A percentile compares a stretch with the other conserved stretches of the same genome.
These are phyloP conservation scores for Angomonas desouzai DNA, from an alignment of 208 protist genomes.

Conservation along the genomic window DNA sequence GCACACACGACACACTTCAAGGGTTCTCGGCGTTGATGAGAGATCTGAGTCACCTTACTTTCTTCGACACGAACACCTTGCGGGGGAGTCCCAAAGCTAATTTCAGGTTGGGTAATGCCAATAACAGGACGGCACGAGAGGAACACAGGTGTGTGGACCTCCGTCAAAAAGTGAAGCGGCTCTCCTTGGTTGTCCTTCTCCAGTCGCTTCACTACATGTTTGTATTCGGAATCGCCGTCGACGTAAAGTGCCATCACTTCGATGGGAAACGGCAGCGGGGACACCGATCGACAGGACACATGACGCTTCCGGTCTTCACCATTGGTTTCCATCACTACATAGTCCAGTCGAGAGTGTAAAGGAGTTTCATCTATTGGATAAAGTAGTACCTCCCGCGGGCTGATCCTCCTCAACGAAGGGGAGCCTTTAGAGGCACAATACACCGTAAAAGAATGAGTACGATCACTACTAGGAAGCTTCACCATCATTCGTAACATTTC, in stretches of 20 bases:
- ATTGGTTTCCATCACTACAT: not conserved
- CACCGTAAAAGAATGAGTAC: too few relatives aligned
- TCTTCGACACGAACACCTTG: not conserved
- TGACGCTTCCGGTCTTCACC: not conserved
- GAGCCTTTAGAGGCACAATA: too few relatives aligned
- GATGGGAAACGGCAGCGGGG: not conserved
- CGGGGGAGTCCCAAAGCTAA: not conserved
- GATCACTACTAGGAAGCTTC: too few relatives aligned
- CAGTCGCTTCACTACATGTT: not conserved
- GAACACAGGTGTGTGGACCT: not conserved
- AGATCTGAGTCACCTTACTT: not conserved
- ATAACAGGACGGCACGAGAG: not conserved
- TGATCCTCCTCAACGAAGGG: not conserved
- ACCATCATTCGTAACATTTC: too few relatives aligned
- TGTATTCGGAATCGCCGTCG: not conserved
- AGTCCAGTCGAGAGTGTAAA: not conserved
- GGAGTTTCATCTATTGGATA: not conserved
- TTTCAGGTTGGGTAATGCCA: not conserved
- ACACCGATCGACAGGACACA: not conserved
- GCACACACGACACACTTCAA: not conserved
- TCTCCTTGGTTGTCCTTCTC: not conserved
- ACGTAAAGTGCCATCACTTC: not conserved
- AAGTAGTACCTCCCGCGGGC: not conserved
- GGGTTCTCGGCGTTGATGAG: not conserved
- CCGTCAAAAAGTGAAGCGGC: not conserved